A percentile compares a stretch with the other conserved stretches of the same genome.
phyloP scores from a whole-genome alignment of 2,329 filamentous ascomycete genomes.

The Alternaria gaisen region DNA sequence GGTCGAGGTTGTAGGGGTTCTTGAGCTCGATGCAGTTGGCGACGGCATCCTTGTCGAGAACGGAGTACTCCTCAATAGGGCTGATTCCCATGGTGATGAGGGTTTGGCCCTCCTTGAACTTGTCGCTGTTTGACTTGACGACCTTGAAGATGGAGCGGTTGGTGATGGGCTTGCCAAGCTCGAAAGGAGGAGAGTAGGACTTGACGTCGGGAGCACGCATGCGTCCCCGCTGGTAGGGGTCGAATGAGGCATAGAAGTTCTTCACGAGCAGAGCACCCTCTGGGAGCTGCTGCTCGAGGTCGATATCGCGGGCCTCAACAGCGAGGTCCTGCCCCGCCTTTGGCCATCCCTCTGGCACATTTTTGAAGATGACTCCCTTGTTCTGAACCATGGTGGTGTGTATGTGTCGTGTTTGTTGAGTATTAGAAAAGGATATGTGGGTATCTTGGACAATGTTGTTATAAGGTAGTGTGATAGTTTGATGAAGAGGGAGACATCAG shows the following conservation, averaged over 20 bases:
- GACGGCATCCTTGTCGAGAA: conserved; percentile 60
- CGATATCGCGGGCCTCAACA: conserved; percentile 73
- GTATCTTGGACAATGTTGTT: conserved; percentile 3
- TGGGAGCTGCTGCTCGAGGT: conserved; percentile 66
- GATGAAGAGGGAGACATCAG: conserved; percentile 6
- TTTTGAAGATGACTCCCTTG: conserved; percentile 79
- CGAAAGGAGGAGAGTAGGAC: conserved; percentile 73
- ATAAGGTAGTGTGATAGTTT: conserved; percentile 1
- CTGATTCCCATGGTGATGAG: conserved; percentile 61
- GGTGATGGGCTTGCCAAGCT: conserved; percentile 68
- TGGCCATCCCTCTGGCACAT: conserved; percentile 71
- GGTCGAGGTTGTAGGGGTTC: conserved; percentile 74
- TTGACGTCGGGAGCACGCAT: conserved; percentile 73
- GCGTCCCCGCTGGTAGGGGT: conserved; percentile 83
- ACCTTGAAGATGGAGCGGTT: conserved; percentile 74
- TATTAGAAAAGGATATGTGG: background rate
- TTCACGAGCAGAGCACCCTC: conserved; percentile 74
- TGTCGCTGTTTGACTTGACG: conserved; percentile 70
- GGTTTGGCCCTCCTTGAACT: conserved; percentile 73
- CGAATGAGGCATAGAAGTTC: conserved; percentile 78
- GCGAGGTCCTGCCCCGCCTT: conserved; percentile 74
- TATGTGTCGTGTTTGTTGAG: conserved; percentile 12
- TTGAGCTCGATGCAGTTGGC: conserved; percentile 64
- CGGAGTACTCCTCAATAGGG: conserved; percentile 75
- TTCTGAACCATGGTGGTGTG: conserved; percentile 65